Evolutionary conservation across 2,329 filamentous ascomycete species (phyloP), one percentile per base, ranked within the genome.

Genomic region (Balansia obtecta): DNA sequence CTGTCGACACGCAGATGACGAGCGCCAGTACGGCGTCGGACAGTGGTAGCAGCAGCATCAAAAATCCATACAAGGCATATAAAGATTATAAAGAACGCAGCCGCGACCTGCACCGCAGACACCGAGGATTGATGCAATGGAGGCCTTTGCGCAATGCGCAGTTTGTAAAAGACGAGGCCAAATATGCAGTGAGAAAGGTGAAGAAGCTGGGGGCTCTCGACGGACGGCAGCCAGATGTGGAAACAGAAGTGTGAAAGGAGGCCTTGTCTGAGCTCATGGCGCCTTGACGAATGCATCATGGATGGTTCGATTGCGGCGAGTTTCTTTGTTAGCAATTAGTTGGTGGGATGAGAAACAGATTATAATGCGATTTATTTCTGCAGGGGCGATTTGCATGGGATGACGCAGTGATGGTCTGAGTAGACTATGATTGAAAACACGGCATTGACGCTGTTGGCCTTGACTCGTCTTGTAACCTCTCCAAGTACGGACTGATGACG

Each of bases 81-180:
- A 82, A 82, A 62, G 76, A 83, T 20, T 80, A 85, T 63, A 82
- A 80, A 58, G 73, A 74, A 51, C 76, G 81, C 54, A 88, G 83
- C 62, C 80, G 85, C 55, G 82, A 86, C 44, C 74, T 96, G 63
- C 85, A 90, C 64, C 79, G 90, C 0, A 88, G 90, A 68, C 89
- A 96, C 58, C 77, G 90, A 11, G 91, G 91, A 0, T 61, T 95
- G 62, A 95, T 96, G 88, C 91, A 97, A 66, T 97, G 90, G 89
- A 86, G 83, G 61, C 90, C 91, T 0, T 86, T 90, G 63, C 76
- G 91, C 40, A 95, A 95, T 63, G 73, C 81, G 20, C 81, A 83
- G 57, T 97, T 96, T 65, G 90, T 84, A 42, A 95, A 93, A 68
- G 77, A 96, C 60, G 87, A 97, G 71, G 81, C 86, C 0, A 84